These are phyloP conservation scores for Hericium coralloides DNA, from an alignment of 768 basidiomycete species.

Conservation along the genomic window DNA sequence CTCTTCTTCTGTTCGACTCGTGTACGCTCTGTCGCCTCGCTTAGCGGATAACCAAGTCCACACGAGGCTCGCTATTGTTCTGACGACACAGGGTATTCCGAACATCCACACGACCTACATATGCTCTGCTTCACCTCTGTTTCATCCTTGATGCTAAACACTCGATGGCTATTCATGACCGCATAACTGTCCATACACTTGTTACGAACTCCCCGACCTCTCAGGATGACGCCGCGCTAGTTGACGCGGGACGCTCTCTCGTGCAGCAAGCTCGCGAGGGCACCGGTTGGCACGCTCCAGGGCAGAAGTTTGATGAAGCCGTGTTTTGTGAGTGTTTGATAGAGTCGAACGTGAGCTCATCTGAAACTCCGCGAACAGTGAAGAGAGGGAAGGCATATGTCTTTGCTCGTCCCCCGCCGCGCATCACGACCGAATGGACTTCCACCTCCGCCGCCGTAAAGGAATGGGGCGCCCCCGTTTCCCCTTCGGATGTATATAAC, in stretches of 20 bases:
- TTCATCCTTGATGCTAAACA: no score
- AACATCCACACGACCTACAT: no score
- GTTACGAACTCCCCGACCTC: background rate
- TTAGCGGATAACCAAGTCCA: no score
- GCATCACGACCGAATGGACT: background rate
- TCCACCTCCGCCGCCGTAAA: background rate
- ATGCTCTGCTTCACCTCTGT: no score
- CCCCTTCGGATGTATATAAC: background rate
- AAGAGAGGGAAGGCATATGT: background rate
- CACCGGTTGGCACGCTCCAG: background rate
- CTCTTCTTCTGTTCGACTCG: no score
- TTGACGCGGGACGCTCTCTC: background rate
- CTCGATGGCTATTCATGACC: no score
- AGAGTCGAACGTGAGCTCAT: background rate
- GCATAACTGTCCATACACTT: no score
- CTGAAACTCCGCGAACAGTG: no score
- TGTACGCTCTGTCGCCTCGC: no score
- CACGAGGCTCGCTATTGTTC: no score
- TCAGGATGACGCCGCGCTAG: background rate
- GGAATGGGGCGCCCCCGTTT: background rate
- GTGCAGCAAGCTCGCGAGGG: background rate
- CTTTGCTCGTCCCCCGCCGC: conserved; percentile 1
- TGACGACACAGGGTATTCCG: no score
- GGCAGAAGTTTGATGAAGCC: background rate
- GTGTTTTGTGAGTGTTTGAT: background rate